Conservation (phyloP, 164 flowering plant species). For the Dillenia turbinata region DNA sequence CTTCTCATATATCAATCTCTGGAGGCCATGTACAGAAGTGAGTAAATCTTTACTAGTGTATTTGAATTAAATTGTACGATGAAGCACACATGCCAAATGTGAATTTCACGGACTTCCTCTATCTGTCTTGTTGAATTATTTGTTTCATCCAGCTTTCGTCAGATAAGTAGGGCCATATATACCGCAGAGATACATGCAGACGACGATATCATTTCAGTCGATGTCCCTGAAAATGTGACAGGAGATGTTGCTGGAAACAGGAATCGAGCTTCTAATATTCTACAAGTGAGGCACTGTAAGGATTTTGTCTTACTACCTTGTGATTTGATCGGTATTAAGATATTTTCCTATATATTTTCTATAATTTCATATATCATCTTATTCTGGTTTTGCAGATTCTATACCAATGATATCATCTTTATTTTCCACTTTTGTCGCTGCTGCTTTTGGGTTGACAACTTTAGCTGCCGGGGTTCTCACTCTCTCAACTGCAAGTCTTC, state of each 20-base stretch:
- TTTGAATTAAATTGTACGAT: no score
- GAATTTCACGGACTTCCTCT: neutral
- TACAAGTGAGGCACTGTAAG: slow-evolving; percentile 88
- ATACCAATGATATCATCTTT: slow-evolving; percentile 51
- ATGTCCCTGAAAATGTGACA: slow-evolving; percentile 76
- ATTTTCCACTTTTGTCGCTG: slow-evolving; percentile 40
- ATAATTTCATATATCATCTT: neutral
- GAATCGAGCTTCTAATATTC: slow-evolving; percentile 70
- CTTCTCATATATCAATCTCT: slow-evolving; percentile 61
- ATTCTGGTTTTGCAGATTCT: slow-evolving; percentile 50
- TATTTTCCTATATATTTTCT: neutral
- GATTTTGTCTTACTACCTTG: neutral
- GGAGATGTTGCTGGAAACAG: slow-evolving; percentile 85
- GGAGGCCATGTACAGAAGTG: slow-evolving; percentile 76
- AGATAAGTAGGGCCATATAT: slow-evolving; percentile 51
- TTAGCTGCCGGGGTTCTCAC: slow-evolving; percentile 61
- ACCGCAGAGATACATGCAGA: slow-evolving; percentile 44
- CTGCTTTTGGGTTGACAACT: slow-evolving; percentile 52
- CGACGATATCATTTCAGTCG: slow-evolving; percentile 38
- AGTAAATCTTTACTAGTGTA: slow-evolving; percentile 13
- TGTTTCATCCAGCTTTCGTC: slow-evolving; percentile 51
- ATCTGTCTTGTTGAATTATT: neutral
- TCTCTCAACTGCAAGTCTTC: slow-evolving; percentile 72
- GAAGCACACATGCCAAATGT: no score
- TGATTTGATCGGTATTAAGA: no score